A percentile compares a stretch with the other conserved stretches of the same genome.
These are phyloP conservation scores for Cystobasidium slooffiae DNA, from an alignment of 1,284 basidiomycete genomes.

Conservation along the genomic window DNA sequence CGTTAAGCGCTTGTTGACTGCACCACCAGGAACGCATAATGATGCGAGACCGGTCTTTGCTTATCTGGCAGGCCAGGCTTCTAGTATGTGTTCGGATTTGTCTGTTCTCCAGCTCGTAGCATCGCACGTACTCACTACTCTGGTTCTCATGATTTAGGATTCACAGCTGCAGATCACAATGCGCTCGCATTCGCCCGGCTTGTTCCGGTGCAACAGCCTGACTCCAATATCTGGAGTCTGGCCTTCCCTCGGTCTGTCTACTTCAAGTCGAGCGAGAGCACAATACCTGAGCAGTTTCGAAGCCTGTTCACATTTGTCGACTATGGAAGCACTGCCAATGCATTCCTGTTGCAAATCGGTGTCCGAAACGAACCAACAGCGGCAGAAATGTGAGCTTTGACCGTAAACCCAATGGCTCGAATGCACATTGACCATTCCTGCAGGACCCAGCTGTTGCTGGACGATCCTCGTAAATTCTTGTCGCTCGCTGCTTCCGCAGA, in stretches of 20 bases:
- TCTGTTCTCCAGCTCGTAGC: no score
- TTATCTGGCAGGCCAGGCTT: slow-evolving; percentile 66
- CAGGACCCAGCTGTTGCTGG: slow-evolving; percentile 54
- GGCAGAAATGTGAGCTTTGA: slow-evolving; percentile 64
- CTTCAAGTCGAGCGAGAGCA: slow-evolving; percentile 48
- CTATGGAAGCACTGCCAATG: slow-evolving; percentile 80
- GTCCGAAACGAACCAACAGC: slow-evolving; percentile 86
- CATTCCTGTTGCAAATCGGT: slow-evolving; percentile 84
- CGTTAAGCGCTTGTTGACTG: slow-evolving; percentile 67
- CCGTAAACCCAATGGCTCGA: neutral
- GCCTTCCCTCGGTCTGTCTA: slow-evolving; percentile 54
- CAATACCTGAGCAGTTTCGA: slow-evolving; percentile 49
- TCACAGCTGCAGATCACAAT: slow-evolving; percentile 55
- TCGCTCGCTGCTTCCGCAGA: slow-evolving; percentile 52
- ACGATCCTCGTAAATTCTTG: slow-evolving; percentile 51
- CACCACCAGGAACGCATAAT: slow-evolving; percentile 66
- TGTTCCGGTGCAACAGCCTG: slow-evolving; percentile 57
- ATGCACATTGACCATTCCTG: neutral
- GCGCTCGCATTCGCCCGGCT: slow-evolving; percentile 56
- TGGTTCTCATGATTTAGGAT: slow-evolving; percentile 46
- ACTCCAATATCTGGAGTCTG: slow-evolving; percentile 63
- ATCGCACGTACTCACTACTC: neutral
- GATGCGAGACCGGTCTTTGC: slow-evolving; percentile 74
- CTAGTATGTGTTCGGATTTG: slow-evolving; percentile 20
- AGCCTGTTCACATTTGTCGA: slow-evolving; percentile 79